Evolutionary conservation across 805 yeast genomes (phyloP).

Genomic region (Starmera dryadoides): DNA sequence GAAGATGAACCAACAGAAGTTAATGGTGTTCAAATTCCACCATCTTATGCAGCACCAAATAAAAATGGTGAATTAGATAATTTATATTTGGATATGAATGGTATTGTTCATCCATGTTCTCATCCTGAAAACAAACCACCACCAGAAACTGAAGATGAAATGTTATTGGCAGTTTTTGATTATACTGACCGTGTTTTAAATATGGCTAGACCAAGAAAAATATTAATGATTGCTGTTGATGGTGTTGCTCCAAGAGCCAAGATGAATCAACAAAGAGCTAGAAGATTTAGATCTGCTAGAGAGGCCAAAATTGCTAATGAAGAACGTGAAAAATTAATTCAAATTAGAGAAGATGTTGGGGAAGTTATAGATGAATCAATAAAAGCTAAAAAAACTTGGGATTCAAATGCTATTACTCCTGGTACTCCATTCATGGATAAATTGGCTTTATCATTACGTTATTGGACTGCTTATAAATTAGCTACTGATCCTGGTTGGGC

Average conservation of each 20-base stretch:
- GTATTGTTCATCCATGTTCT: constrained; percentile 98
- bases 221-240: constrained; percentile 92
- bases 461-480: constrained; percentile 89
- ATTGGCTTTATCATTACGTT: constrained; percentile 72
- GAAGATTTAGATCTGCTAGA: constrained; percentile 87
- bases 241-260: constrained; percentile 99
- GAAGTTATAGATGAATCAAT: constrained; percentile 71
- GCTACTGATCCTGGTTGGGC: constrained; percentile 93
- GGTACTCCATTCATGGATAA: constrained; percentile 98
- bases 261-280: constrained; percentile 94
- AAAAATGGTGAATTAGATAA: constrained; percentile 96
- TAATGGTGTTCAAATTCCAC: constrained; percentile 58
- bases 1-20: constrained; percentile 59
- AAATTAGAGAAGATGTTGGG: constrained; percentile 32
- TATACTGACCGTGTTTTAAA: constrained; percentile 87
- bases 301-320: constrained; percentile 80
- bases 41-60: constrained; percentile 66
- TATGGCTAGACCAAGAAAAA: constrained; percentile 93
- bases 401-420: constrained; percentile 94
- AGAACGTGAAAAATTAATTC: constrained; percentile 46
- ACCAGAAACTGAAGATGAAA: constrained; percentile 94
- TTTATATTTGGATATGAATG: constrained; percentile 94
- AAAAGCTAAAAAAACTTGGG: constrained; percentile 78
- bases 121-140: constrained; percentile 97
- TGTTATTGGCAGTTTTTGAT: constrained; percentile 88